Conservation (phyloP, 2,329 filamentous ascomycete genomes). For the Coleophoma eucalyptorum region DNA sequence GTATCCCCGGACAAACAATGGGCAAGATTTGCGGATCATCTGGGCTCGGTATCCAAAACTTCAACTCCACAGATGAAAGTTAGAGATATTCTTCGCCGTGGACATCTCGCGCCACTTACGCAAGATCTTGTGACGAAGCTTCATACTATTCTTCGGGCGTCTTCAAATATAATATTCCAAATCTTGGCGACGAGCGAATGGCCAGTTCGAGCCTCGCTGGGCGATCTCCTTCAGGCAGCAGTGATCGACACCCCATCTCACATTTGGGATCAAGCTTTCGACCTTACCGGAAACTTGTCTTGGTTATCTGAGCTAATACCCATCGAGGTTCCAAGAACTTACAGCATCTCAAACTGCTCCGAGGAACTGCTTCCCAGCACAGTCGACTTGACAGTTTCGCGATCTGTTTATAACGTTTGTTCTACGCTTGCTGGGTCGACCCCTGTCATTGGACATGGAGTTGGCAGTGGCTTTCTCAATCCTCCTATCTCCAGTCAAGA, state of each 20-base stretch:
- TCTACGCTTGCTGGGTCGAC: constrained; percentile 21
- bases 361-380: constrained; percentile 46
- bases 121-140: constrained; percentile 45
- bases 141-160: constrained; percentile 43
- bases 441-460: constrained; percentile 33
- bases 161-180: constrained; percentile 44
- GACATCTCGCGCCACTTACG: constrained; percentile 47
- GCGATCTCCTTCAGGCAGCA: constrained; percentile 45
- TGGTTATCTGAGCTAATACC: constrained; percentile 42
- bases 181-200: constrained; percentile 46
- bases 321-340: constrained; percentile 47
- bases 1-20: constrained; percentile 37
- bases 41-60: constrained; percentile 32
- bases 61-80: constrained; percentile 34
- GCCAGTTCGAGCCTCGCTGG: constrained; percentile 46
- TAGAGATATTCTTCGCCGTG: constrained; percentile 44
- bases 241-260: constrained; percentile 42
- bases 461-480: constrained; percentile 52
- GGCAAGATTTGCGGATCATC: constrained; percentile 43
- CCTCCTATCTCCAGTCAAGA: constrained; percentile 36
- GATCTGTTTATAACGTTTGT: constrained; percentile 45
- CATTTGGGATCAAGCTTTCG: constrained; percentile 48
- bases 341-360: constrained; percentile 47
- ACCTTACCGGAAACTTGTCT: constrained; percentile 33
- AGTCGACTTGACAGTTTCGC: constrained; percentile 47